Evolutionary conservation across 495 filamentous ascomycete species (phyloP).

Genomic region (Aspergillus wentii): DNA sequence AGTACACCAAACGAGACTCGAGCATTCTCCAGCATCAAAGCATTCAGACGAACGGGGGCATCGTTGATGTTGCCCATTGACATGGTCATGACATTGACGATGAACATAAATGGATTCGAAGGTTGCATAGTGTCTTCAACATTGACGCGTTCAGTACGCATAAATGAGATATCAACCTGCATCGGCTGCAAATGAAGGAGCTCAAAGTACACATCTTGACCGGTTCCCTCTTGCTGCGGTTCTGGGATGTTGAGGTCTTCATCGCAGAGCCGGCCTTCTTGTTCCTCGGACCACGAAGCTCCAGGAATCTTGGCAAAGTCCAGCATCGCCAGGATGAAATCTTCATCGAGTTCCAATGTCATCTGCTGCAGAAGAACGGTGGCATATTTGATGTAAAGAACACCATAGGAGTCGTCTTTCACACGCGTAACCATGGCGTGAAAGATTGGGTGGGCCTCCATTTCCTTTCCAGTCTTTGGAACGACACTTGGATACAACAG

Average conservation of each 20-base stretch:
- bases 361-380: conserved; percentile 93
- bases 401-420: conserved; percentile 97
- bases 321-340: conserved; percentile 92
- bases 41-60: conserved; percentile 86
- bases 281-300: conserved; percentile 80
- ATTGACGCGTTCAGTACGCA: conserved; percentile 94
- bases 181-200: conserved; percentile 94
- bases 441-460: conserved; percentile 92
- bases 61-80: conserved; percentile 98
- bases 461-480: conserved; percentile 94
- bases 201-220: conserved; percentile 96
- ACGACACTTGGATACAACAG: conserved; percentile 98
- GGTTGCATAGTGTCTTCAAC: conserved; percentile 84
- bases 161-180: conserved; percentile 95
- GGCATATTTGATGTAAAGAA: conserved; percentile 97
- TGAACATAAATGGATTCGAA: conserved; percentile 92
- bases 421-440: conserved; percentile 88
- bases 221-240: conserved; percentile 74
- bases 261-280: conserved; percentile 82
- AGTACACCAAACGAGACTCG: conserved; percentile 83
- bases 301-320: conserved; percentile 95
- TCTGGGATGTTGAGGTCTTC: conserved; percentile 88
- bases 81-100: conserved; percentile 98
- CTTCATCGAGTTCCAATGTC: conserved; percentile 96
- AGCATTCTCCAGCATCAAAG: conserved; percentile 91